Base-by-base conservation (phyloP, 176 grass and related monocot species). In the Bonia amplexicaulis region DNA sequence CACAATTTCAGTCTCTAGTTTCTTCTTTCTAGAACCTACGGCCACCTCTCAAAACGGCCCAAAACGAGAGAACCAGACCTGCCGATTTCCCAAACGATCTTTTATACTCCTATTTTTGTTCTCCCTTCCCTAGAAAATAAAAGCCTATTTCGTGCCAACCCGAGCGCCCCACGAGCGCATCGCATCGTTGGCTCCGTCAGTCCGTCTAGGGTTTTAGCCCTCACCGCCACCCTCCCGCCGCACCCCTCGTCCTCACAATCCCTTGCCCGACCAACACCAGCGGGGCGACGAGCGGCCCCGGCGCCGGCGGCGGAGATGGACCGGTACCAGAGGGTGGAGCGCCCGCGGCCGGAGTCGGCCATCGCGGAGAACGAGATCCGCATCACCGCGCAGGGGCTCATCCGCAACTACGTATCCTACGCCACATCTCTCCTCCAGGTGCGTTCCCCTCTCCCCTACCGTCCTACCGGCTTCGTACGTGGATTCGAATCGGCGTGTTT, bases 301-400 rank as follows among this genome's bases (percentile, higher is more conserved):
- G 71, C 63, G 74, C 68, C 48, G 73, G 77, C 22, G 48, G 78
- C 60, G 19, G 81, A 81, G 41, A 98, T 98, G 96, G 96, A 98
- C 89, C 81, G 96, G 79, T 98, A 98, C 87, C 91, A 90, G 69
- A 86, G 91, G 80, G 96, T 98, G 76, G 93, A 95, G 96, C 89
- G 91, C 29, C 91, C 93, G 85, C 88, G 93, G 83, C 80, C 86
- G 25, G 93, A 98, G 52, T 93, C 96, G 69, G 58, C 83, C 87
- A 98, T 98, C 74, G 82, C 82, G 46, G 96, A 98, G 87, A 98
- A 98, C 89, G 96, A 98, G 93, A 93, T 98, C 80, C 89, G 96
- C 87, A 98, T 98, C 91, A 93, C 91, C 79, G 86, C 87, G 62
- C 91, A 93, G 84, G 89, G 87, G 84, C 94, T 91, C 83, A 93